Percentiles rank a stretch among this genome's conserved stretches.
Evolutionary conservation across 176 grass and related monocot genomes (phyloP).

Genomic region (Aegilops longissima): DNA sequence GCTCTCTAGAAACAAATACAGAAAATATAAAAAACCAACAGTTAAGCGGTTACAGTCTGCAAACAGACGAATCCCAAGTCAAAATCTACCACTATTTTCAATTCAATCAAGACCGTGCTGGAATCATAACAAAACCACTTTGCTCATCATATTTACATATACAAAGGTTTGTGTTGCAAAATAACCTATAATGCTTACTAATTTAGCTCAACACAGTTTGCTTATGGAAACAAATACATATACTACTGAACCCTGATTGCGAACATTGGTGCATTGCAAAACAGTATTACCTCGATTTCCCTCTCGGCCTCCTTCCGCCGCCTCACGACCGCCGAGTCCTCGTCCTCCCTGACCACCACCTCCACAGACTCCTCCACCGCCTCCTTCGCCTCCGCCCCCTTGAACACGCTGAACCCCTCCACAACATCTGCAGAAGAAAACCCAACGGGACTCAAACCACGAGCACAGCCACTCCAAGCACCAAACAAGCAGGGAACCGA

Average conservation of each 20-base stretch:
- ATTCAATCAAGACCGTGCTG: background rate
- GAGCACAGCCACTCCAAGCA: conserved; percentile 3
- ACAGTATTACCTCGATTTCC: conserved; percentile 70
- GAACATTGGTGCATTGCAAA: background rate
- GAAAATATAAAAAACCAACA: background rate
- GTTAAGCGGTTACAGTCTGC: background rate
- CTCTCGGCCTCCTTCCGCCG: conserved; percentile 61
- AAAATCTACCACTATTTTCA: background rate
- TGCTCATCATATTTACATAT: background rate
- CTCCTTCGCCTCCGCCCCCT: conserved; percentile 38
- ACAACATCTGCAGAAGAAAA: conserved; percentile 44
- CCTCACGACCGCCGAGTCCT: conserved; percentile 31
- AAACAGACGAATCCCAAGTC: background rate
- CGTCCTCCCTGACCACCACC: conserved; percentile 18
- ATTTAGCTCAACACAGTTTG: background rate
- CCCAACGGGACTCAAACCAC: background rate
- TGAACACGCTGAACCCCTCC: conserved; percentile 86
- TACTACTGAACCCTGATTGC: background rate
- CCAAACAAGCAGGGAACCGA: background rate
- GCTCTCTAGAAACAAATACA: conserved; percentile 45
- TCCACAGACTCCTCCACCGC: background rate
- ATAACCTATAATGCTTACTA: background rate
- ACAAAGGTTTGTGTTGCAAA: background rate
- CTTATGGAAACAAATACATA: background rate
- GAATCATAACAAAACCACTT: background rate